Conservation (phyloP, 805 yeast genomes). For the Candida yuanshanica region DNA sequence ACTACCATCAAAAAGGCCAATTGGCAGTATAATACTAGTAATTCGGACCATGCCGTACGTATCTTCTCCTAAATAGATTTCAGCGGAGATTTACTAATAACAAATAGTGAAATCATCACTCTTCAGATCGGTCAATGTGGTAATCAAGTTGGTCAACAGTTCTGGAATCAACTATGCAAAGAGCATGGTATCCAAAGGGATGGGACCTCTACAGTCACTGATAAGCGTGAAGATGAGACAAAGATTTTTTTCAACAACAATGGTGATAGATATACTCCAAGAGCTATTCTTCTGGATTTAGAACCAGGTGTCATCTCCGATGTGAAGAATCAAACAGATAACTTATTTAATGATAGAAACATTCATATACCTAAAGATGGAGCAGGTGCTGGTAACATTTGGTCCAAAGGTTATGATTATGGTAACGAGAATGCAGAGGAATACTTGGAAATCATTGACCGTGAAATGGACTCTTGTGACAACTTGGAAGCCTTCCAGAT, state of each 20-base stretch:
- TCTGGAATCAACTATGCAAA: conserved; percentile 82
- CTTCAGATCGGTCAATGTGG: conserved; percentile 92
- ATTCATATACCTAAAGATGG: conserved; percentile 76
- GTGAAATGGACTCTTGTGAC: conserved; percentile 88
- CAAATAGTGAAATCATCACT: conserved; percentile 54
- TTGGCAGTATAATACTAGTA: too few species aligned
- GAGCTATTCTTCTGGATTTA: conserved; percentile 78
- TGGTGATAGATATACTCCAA: conserved; percentile 79
- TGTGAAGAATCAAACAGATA: conserved; percentile 45
- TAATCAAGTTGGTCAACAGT: conserved; percentile 87
- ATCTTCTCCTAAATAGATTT: too few species aligned
- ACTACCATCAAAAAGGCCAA: too few species aligned
- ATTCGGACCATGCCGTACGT: conserved; percentile 10
- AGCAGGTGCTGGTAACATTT: conserved; percentile 92
- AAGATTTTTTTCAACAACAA: conserved; percentile 77
- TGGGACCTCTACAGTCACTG: conserved; percentile 23
- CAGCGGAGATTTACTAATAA: too few species aligned
- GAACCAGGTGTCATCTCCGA: conserved; percentile 85
- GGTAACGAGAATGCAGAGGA: conserved; percentile 67
- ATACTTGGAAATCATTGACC: conserved; percentile 76
- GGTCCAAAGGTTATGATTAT: conserved; percentile 85
- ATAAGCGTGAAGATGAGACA: conserved; percentile 60
- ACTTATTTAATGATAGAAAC: conserved; percentile 79
- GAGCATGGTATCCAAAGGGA: conserved; percentile 72
- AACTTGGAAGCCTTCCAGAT: conserved; percentile 86